Percentiles rank a stretch among this genome's conserved stretches.
These are phyloP conservation scores for Xylariaceae sp. DNA, from an alignment of 2,329 filamentous ascomycete species.

Conservation along the genomic window DNA sequence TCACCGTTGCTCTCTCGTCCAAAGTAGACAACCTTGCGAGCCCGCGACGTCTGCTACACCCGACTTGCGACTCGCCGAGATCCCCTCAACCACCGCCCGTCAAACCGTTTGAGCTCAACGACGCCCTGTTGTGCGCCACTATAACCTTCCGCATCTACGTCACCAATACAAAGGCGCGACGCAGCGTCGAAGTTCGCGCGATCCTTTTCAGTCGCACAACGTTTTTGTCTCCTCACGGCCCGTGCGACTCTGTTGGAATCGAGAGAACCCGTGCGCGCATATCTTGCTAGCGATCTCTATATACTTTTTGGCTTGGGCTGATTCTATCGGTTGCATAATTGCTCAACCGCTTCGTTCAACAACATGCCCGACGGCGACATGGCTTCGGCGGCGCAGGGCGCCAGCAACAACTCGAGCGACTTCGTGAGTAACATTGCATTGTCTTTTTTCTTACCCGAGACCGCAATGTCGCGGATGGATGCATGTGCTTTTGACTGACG, in stretches of 20 bases:
- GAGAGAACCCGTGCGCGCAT: slow-evolving; percentile 4
- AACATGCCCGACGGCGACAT: slow-evolving; percentile 38
- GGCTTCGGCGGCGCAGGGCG: slow-evolving; percentile 37
- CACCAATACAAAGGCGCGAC: not conserved
- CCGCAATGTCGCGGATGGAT: slow-evolving; percentile 20
- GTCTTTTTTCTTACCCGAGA: slow-evolving; percentile 8
- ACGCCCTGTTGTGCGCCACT: no score
- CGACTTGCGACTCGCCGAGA: no score
- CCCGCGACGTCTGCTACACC: not conserved
- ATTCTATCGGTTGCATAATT: slow-evolving; percentile 8
- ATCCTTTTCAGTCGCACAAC: slow-evolving; percentile 9
- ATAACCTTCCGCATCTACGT: no score
- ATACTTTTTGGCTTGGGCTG: slow-evolving; percentile 8
- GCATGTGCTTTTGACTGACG: slow-evolving; percentile 29
- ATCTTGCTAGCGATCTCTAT: slow-evolving; percentile 8
- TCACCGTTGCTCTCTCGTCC: slow-evolving; percentile 2
- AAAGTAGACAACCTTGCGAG: slow-evolving; percentile 4
- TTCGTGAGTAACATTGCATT: slow-evolving; percentile 64
- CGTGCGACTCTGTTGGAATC: slow-evolving; percentile 1
- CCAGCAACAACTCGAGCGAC: slow-evolving; percentile 81
- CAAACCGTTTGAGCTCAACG: no score
- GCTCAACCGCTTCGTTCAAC: slow-evolving; percentile 20
- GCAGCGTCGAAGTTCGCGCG: not conserved
- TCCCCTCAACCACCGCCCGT: no score
- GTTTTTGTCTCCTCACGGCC: slow-evolving; percentile 8